These are phyloP conservation scores for Ceratocystis cacaofunesta DNA, from an alignment of 2,329 filamentous ascomycete species.

Conservation along the genomic window DNA sequence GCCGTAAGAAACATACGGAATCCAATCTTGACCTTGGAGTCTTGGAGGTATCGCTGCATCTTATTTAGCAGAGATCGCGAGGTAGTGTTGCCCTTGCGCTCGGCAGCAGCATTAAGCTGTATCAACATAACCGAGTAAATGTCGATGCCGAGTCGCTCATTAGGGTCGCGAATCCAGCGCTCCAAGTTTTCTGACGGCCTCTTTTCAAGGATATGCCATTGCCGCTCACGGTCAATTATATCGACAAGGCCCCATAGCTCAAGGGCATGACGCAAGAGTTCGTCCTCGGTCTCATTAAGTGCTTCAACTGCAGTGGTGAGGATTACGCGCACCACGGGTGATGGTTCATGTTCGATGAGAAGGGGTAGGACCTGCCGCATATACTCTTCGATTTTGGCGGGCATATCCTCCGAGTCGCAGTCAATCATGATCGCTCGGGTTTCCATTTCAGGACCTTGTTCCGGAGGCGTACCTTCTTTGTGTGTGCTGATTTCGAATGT, in stretches of 20 bases:
- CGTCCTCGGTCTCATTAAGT: constrained; percentile 34
- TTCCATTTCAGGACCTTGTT: constrained; percentile 24
- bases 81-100: constrained; percentile 46
- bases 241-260: constrained; percentile 52
- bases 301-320: constrained; percentile 37
- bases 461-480: constrained; percentile 22
- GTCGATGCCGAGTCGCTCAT: constrained; percentile 36
- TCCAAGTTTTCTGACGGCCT: constrained; percentile 29
- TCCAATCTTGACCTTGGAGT: constrained; percentile 43
- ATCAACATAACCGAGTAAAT: constrained; percentile 47
- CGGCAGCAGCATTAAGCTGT: constrained; percentile 49
- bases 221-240: constrained; percentile 47
- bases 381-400: constrained; percentile 43
- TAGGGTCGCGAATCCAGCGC: constrained; percentile 35
- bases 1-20: constrained; percentile 48
- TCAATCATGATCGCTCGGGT: constrained; percentile 41
- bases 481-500: constrained; percentile 23
- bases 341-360: constrained; percentile 45
- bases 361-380: constrained; percentile 43
- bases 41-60: constrained; percentile 46
- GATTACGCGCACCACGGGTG: constrained; percentile 43
- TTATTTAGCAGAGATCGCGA: constrained; percentile 43
- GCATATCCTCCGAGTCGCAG: constrained; percentile 44
- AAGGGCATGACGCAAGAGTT: constrained; percentile 41
- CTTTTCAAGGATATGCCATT: constrained; percentile 43